phyloP scores from a whole-genome alignment of 495 filamentous ascomycete genomes.

The Terfezia boudieri region DNA sequence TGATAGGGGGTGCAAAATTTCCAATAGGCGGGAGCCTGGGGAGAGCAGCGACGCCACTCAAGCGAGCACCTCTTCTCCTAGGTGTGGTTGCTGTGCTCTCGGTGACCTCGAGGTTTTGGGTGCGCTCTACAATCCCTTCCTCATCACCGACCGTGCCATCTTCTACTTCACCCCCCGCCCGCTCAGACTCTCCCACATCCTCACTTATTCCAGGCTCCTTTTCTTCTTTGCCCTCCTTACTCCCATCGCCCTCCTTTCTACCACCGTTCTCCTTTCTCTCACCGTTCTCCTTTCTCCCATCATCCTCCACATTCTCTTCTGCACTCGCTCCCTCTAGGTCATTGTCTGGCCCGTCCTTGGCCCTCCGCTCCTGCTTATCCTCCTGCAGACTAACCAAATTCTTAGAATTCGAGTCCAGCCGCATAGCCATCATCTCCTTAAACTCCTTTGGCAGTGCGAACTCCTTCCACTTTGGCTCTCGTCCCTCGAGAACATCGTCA shows the following conservation, averaged over 20 bases:
- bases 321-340: background rate
- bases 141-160: too few species aligned
- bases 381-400: slow-evolving; percentile 33
- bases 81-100: too few species aligned
- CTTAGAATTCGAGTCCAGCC: slow-evolving; percentile 34
- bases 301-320: background rate
- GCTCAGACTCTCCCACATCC: too few species aligned
- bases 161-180: too few species aligned
- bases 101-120: too few species aligned
- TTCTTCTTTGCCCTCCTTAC: background rate
- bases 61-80: too few species aligned
- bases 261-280: background rate
- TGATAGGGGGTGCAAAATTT: too few species aligned
- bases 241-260: background rate
- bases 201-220: too few species aligned
- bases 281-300: background rate
- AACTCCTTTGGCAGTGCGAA: slow-evolving; percentile 66
- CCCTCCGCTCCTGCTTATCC: slow-evolving; percentile 17
- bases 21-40: too few species aligned
- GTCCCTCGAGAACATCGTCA: too few species aligned
- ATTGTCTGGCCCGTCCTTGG: background rate
- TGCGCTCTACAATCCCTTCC: too few species aligned
- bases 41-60: too few species aligned
- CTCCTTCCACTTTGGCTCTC: slow-evolving; percentile 16
- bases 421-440: slow-evolving; percentile 48